phyloP scores from a whole-genome alignment of 148 eudicot genomes.

The Fagopyrum esculentum region DNA sequence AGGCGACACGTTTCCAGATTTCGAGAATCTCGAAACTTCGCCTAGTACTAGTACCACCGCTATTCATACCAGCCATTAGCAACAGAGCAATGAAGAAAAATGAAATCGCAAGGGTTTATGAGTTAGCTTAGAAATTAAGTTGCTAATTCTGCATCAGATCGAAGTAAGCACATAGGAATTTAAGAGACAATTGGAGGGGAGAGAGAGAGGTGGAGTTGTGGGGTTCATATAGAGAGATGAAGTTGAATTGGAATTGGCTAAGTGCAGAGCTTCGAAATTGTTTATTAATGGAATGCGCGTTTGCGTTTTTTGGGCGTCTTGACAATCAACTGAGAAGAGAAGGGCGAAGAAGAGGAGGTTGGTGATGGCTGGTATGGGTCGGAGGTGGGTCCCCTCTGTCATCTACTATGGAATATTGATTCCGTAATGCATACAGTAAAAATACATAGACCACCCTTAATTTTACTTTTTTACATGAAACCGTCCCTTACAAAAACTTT shows the following conservation, averaged over 20 bases:
- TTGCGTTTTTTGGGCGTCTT: background rate
- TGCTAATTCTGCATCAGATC: conserved; percentile 2
- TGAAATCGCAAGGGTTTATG: background rate
- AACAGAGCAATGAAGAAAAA: background rate
- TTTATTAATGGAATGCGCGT: background rate
- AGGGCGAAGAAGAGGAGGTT: conserved; percentile 1
- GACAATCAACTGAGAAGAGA: conserved; percentile 1
- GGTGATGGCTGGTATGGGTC: background rate
- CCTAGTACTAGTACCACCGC: background rate
- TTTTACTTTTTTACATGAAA: no score
- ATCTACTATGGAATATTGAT: no score
- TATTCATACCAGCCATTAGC: conserved; percentile 3
- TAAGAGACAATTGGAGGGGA: background rate
- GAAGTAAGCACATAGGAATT: background rate
- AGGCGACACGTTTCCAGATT: conserved; percentile 9
- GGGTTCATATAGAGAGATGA: background rate
- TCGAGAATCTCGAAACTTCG: background rate
- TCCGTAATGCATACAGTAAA: no score
- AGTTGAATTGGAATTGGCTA: background rate
- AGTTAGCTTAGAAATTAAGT: conserved; percentile 5
- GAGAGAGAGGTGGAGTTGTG: background rate
- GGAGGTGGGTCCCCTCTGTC: background rate
- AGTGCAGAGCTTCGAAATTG: background rate
- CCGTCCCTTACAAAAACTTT: no score
- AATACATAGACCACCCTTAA: no score